Evolutionary conservation across 1,284 basidiomycete species (phyloP).

Genomic region (Hypsizygus ulmarius): DNA sequence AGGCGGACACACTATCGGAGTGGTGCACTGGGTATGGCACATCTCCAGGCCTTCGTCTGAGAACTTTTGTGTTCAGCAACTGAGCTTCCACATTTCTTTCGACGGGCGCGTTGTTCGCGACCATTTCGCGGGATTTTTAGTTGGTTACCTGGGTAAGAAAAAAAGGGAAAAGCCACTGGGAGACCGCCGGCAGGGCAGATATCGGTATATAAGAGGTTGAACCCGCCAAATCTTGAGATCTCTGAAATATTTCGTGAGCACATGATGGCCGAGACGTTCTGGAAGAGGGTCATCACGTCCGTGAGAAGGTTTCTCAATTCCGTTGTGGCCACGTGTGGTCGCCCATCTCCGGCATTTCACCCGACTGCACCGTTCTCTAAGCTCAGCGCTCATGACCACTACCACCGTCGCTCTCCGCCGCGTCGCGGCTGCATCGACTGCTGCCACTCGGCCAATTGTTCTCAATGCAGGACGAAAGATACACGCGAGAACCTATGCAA

Average conservation of each 20-base stretch:
- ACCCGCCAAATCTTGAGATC: constrained; percentile 16
- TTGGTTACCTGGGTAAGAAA: constrained; percentile 16
- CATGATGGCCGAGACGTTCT: constrained; percentile 23
- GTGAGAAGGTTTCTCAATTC: constrained; percentile 14
- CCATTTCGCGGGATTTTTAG: constrained; percentile 11
- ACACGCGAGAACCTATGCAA: constrained; percentile 8
- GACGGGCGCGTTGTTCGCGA: constrained; percentile 28
- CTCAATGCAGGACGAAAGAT: background rate
- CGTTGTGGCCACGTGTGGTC: constrained; percentile 15
- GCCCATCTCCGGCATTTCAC: constrained; percentile 18
- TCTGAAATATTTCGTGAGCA: constrained; percentile 14
- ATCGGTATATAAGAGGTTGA: constrained; percentile 15
- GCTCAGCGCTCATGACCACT: constrained; percentile 16
- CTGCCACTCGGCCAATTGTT: constrained; percentile 17
- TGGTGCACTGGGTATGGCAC: constrained; percentile 55
- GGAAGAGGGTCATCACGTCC: constrained; percentile 15
- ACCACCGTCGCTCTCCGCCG: constrained; percentile 32
- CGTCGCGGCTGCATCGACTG: constrained; percentile 23
- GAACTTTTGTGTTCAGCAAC: constrained; percentile 39
- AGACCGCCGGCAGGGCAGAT: constrained; percentile 1
- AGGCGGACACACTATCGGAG: constrained; percentile 46
- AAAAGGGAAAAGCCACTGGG: constrained; percentile 7
- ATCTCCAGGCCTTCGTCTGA: constrained; percentile 44
- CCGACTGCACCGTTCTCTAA: background rate
- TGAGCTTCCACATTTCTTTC: constrained; percentile 47